Conservation (phyloP, 768 basidiomycete genomes). For the Tricholoma sp. region DNA sequence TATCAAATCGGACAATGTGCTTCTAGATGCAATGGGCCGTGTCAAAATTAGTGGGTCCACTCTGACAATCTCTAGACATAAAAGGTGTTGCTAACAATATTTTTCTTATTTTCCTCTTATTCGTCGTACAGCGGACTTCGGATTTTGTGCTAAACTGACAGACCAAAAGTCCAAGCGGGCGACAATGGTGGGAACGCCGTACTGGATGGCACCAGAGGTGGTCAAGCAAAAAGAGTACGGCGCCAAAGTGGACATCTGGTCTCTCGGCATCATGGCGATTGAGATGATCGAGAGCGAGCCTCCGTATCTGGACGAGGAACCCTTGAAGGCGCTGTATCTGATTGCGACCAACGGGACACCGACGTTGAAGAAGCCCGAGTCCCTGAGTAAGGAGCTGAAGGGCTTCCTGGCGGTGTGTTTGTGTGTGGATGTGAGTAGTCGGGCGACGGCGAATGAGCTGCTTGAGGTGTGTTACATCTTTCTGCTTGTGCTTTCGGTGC, state of each 20-base stretch:
- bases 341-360: slow-evolving; percentile 99
- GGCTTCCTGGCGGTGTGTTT: slow-evolving; percentile 96
- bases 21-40: slow-evolving; percentile 85
- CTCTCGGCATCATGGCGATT: slow-evolving; percentile 96
- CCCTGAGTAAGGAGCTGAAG: slow-evolving; percentile 88
- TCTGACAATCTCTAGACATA: background rate
- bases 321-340: slow-evolving; percentile 87
- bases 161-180: slow-evolving; percentile 96
- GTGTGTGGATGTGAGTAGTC: slow-evolving; percentile 92
- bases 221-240: slow-evolving; percentile 97
- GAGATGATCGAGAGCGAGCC: slow-evolving; percentile 99
- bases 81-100: slow-evolving; percentile 1
- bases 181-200: slow-evolving; percentile 98
- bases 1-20: slow-evolving; percentile 95
- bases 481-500: background rate
- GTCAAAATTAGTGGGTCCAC: slow-evolving; percentile 90
- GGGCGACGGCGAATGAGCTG: slow-evolving; percentile 85
- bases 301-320: slow-evolving; percentile 93
- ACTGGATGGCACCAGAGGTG: slow-evolving; percentile 99
- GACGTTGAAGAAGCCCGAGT: slow-evolving; percentile 94
- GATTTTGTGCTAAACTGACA: slow-evolving; percentile 93
- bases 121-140: slow-evolving; percentile 74
- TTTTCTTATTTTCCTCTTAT: background rate
- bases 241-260: slow-evolving; percentile 96
- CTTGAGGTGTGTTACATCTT: slow-evolving; percentile 55